phyloP scores from a whole-genome alignment of 176 grass and related monocot species.

The Pontederia crassipes region DNA sequence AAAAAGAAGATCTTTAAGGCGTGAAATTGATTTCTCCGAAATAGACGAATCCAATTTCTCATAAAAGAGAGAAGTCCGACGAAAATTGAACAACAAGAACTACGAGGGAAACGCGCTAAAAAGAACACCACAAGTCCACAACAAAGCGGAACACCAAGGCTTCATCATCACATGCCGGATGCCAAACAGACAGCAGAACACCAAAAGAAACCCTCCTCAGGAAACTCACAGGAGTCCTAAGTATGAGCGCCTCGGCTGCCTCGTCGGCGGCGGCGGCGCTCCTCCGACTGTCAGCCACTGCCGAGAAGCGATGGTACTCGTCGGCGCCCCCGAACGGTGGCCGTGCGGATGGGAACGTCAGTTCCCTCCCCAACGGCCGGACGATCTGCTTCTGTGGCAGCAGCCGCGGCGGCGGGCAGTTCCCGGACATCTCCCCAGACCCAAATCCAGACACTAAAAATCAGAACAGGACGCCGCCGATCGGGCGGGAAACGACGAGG shows the following conservation, averaged over 20 bases:
- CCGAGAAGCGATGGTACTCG: constrained; percentile 47
- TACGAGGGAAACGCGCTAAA: too few relatives aligned
- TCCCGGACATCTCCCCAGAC: constrained; percentile 35
- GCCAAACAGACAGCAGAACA: constrained; percentile 12
- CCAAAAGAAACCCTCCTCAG: not conserved
- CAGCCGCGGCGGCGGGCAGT: constrained; percentile 21
- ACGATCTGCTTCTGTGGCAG: constrained; percentile 38
- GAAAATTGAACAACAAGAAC: too few relatives aligned
- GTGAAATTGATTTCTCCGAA: too few relatives aligned
- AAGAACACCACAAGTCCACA: not conserved
- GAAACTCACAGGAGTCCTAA: constrained; percentile 57
- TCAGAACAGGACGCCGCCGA: not conserved
- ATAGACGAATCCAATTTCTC: too few relatives aligned
- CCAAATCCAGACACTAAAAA: not conserved
- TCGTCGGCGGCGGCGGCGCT: constrained; percentile 15
- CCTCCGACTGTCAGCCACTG: not conserved
- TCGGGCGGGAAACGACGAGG: not conserved
- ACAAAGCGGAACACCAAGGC: not conserved
- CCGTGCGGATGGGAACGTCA: constrained; percentile 3
- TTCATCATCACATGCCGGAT: not conserved
- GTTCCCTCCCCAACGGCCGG: constrained; percentile 33
- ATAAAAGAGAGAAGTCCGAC: too few relatives aligned
- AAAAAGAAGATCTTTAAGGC: too few relatives aligned
- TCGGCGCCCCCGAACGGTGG: constrained; percentile 27
- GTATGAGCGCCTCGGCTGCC: constrained; percentile 43